Percentiles rank a stretch among this genome's conserved stretches.
Evolutionary conservation across 2,329 filamentous ascomycete species (phyloP).

Genomic region (Aspergillus luchuensis): DNA sequence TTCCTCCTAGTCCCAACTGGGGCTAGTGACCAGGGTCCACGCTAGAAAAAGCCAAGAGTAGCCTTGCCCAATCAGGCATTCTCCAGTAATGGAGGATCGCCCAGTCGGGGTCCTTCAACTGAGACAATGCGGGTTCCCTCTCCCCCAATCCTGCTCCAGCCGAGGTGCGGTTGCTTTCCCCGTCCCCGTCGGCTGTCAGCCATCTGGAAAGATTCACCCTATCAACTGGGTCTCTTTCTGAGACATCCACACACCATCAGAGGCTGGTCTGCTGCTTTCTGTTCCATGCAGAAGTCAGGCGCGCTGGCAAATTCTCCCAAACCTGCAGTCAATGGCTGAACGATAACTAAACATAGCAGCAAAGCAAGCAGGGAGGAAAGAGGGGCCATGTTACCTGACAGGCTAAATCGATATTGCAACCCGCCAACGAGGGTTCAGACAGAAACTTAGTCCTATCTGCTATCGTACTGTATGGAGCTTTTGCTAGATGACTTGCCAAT

Average conservation of each 20-base stretch:
- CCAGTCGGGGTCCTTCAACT: background rate
- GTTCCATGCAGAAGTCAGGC: background rate
- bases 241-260: slow-evolving; percentile 5
- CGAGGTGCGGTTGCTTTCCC: background rate
- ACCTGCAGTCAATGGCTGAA: background rate
- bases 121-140: slow-evolving; percentile 16
- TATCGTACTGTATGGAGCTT: background rate
- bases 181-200: background rate
- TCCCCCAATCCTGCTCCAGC: background rate
- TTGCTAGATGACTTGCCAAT: background rate
- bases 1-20: background rate
- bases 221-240: background rate
- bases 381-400: background rate
- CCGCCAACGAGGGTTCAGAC: background rate
- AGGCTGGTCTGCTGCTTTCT: background rate
- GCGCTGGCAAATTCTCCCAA: background rate
- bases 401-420: background rate
- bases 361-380: background rate
- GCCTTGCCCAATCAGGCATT: slow-evolving; percentile 13
- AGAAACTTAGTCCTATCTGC: background rate
- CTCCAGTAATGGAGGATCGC: background rate
- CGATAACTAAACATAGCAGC: background rate
- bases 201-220: background rate
- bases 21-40: slow-evolving; percentile 13
- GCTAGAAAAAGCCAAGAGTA: slow-evolving; percentile 28